Base-by-base conservation (phyloP, 306 rosid genomes). In the Rosa rugosa region DNA sequence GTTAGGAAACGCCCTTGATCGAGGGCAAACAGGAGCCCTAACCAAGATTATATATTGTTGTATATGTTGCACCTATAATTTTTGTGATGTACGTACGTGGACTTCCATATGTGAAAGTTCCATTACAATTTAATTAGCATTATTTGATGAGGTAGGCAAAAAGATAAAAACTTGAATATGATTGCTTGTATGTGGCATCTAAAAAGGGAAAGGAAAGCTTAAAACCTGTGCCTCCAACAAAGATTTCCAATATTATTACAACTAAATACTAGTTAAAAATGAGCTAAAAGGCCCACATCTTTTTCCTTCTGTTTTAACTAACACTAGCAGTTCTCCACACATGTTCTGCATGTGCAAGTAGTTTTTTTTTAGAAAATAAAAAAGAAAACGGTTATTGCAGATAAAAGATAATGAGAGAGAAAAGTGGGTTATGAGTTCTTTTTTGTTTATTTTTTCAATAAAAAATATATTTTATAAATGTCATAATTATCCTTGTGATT, bases 241-340 rank as follows among this genome's bases (percentile, higher is more conserved):
- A 72, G 76, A 51, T 53, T 67, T 72, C 76, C 49, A 31, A 72
- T 51, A 72, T 18, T 72, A 53, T 50, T 71, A 71, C 27, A 4
- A 36, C 8, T 47, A 16, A 71, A 18, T 10, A 49, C 25, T 27
- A 27, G 34, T 47, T 31, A 71, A 71, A 22, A 11, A 22, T 22
- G 16, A 44, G 36, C 1, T 49, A 72, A 49, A 71, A 49, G 34
- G 36, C 65, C 36, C 34, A 22, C 75, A 23, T 5, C 22, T 53
- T 53, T 53, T 53, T 4, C 9, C 8, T 3, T 17, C 1, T 16
- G 3, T 51, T 4, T 51, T 51, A 51, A 51, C n/a, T 51, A 51
- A 51, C 2, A 31, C 31, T 27, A 27, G 31, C 31, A 27, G 1
- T 27, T 27, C 31, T 27, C 31, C 2, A 27, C 31, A 27, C 31